phyloP scores from a whole-genome alignment of 1,284 basidiomycete species.

The Golubevia sp. region DNA sequence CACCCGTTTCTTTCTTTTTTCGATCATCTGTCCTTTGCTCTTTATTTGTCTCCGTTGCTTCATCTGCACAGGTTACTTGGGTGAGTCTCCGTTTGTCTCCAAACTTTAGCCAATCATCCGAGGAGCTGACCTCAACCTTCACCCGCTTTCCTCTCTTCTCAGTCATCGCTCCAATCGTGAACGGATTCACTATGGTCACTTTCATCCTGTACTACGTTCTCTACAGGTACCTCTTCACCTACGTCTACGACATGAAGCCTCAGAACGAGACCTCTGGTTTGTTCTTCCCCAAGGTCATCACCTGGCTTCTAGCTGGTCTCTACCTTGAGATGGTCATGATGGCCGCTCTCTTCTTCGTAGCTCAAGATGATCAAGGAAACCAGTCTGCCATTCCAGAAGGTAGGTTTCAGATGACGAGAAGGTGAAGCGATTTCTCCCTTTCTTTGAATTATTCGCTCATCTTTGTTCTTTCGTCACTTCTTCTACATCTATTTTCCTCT shows the following conservation, averaged over 20 bases:
- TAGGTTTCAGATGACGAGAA: background rate
- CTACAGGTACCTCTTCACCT: conserved; percentile 50
- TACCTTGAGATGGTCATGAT: conserved; percentile 54
- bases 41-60: too few species aligned
- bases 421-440: background rate
- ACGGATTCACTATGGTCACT: conserved; percentile 48
- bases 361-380: conserved; percentile 3
- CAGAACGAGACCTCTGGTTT: conserved; percentile 52
- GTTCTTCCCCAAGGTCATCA: conserved; percentile 57
- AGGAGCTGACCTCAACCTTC: too few species aligned
- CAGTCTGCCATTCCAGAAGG: conserved; percentile 45
- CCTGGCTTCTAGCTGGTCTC: conserved; percentile 44
- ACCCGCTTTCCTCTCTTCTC: too few species aligned
- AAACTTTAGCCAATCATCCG: too few species aligned
- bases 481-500: background rate
- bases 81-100: too few species aligned
- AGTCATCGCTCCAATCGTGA: conserved; percentile 50
- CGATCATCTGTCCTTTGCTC: too few species aligned
- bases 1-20: too few species aligned
- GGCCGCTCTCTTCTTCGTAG: conserved; percentile 51
- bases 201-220: conserved; percentile 40
- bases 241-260: conserved; percentile 56
- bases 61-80: too few species aligned
- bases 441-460: too few species aligned
- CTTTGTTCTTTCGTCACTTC: too few species aligned